Evolutionary conservation across 257 asterid genomes (phyloP).

Genomic region (Rehmannia glutinosa): DNA sequence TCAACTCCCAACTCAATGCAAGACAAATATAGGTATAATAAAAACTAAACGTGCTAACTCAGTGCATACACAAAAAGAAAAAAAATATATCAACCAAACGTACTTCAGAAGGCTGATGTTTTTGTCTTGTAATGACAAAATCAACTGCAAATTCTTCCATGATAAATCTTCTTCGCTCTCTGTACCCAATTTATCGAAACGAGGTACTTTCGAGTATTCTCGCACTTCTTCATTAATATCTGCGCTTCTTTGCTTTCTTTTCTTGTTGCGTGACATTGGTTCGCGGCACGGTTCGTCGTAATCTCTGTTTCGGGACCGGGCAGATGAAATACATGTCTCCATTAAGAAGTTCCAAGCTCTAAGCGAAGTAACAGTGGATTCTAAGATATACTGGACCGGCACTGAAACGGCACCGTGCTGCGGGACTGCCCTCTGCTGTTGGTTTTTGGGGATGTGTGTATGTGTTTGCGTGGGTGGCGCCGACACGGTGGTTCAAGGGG

Average conservation of each 20-base stretch:
- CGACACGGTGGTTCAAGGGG: neutral
- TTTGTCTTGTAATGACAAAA: slow-evolving; percentile 56
- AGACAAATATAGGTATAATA: neutral
- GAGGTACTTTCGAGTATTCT: slow-evolving; percentile 32
- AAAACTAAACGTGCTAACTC: neutral
- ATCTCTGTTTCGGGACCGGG: slow-evolving; percentile 1
- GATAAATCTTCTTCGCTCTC: slow-evolving; percentile 35
- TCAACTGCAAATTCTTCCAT: slow-evolving; percentile 67
- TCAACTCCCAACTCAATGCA: neutral
- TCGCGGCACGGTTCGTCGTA: neutral
- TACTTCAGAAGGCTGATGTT: slow-evolving; percentile 39
- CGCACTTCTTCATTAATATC: slow-evolving; percentile 24
- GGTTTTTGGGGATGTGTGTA: neutral
- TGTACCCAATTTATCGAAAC: slow-evolving; percentile 19
- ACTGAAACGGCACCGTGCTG: neutral
- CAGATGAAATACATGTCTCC: slow-evolving; percentile 13
- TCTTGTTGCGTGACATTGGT: slow-evolving; percentile 31
- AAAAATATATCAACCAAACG: neutral
- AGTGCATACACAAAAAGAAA: neutral
- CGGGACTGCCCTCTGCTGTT: neutral
- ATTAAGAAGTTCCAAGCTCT: neutral
- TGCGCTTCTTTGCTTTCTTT: slow-evolving; percentile 44
- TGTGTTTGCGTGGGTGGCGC: neutral
- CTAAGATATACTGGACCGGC: neutral
- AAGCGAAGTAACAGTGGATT: neutral